Conservation (phyloP, 768 basidiomycete genomes). For the Sporobolomyces pararoseus region DNA sequence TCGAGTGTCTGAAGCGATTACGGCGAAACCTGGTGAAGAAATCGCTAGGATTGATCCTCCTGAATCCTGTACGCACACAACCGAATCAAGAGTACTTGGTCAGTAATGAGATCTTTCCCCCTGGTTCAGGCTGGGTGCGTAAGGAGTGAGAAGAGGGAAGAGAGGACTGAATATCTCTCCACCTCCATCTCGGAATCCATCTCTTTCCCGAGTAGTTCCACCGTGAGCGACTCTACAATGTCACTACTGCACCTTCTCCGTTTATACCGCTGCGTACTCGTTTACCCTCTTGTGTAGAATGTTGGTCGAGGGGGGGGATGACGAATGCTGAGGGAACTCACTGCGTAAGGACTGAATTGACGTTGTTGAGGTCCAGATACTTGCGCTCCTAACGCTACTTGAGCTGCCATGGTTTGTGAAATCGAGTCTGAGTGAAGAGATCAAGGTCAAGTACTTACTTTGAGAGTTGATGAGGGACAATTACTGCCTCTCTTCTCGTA, state of each 20-base stretch:
- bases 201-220: background rate
- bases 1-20: conserved; percentile 93
- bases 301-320: background rate
- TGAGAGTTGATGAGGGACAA: background rate
- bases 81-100: no score
- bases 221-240: no score
- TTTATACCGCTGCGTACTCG: no score
- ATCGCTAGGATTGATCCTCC: conserved; percentile 91
- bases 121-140: no score
- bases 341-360: conserved; percentile 38
- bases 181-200: background rate
- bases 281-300: background rate
- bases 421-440: background rate
- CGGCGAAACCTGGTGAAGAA: conserved; percentile 85
- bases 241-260: no score
- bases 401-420: background rate
- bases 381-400: background rate
- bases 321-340: conserved; percentile 3
- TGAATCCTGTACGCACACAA: conserved; percentile 53
- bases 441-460: background rate
- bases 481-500: no score
- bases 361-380: conserved; percentile 7
- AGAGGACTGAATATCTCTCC: background rate
- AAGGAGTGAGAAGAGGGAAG: background rate
- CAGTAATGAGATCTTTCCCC: no score